These are phyloP conservation scores for Lathyrus oleraceus DNA, from an alignment of 306 rosid species.

Conservation along the genomic window DNA sequence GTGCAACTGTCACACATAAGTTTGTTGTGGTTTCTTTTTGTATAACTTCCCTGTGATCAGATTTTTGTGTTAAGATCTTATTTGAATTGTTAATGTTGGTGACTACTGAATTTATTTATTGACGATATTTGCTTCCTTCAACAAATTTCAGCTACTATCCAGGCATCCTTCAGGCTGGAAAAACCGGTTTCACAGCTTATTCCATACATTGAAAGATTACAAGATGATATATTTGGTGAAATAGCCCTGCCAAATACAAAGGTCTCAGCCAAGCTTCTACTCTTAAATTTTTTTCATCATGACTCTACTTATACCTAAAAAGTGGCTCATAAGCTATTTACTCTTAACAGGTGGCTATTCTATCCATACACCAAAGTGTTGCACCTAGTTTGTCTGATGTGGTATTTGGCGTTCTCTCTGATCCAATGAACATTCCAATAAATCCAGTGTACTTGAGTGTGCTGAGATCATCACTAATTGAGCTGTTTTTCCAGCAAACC, in stretches of 20 bases:
- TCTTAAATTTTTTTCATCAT: neutral
- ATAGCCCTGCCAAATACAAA: constrained; percentile 69
- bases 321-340: constrained; percentile 34
- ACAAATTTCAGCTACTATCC: constrained; percentile 68
- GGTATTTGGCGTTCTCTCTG: constrained; percentile 79
- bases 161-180: constrained; percentile 77
- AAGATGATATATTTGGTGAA: constrained; percentile 74
- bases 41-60: neutral
- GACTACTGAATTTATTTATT: constrained; percentile 19
- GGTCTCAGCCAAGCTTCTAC: constrained; percentile 50
- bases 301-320: constrained; percentile 12
- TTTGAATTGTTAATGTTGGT: constrained; percentile 13
- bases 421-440: constrained; percentile 63
- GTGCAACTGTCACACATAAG: constrained; percentile 6
- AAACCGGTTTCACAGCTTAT: constrained; percentile 74
- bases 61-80: neutral
- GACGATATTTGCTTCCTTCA: constrained; percentile 4
- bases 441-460: constrained; percentile 70
- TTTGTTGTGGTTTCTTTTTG: constrained; percentile 1
- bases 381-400: constrained; percentile 62
- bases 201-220: constrained; percentile 67
- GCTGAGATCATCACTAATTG: constrained; percentile 68
- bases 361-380: constrained; percentile 69
- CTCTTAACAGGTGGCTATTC: constrained; percentile 67
- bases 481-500: constrained; percentile 64